Evolutionary conservation across 202 grass and related monocot species (phyloP).

Genomic region (Eragrostis tef): DNA sequence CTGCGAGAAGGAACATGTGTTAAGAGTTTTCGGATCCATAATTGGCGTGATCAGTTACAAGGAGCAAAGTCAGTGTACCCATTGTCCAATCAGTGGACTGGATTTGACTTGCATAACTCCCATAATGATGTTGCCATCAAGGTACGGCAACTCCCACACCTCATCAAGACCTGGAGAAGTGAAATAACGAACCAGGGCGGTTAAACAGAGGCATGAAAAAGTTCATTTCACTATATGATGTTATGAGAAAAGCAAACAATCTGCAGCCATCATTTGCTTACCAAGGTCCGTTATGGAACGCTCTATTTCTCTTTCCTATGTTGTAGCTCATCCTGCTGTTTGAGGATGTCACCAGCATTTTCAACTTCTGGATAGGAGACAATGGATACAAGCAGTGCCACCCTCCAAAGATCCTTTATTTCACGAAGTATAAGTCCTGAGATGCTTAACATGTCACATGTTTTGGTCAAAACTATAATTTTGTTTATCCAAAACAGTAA

Average conservation of each 20-base stretch:
- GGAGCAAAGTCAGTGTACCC: constrained; percentile 52
- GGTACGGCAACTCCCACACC: constrained; percentile 72
- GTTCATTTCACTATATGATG: not conserved
- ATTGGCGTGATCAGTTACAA: not conserved
- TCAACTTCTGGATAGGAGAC: constrained; percentile 50
- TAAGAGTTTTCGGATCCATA: not conserved
- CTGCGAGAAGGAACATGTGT: constrained; percentile 47
- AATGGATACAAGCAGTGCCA: constrained; percentile 64
- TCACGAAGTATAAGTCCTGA: constrained; percentile 83
- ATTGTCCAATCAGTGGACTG: constrained; percentile 72
- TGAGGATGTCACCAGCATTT: constrained; percentile 36
- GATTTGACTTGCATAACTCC: constrained; percentile 73
- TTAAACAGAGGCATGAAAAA: constrained; percentile 7
- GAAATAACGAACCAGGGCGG: not conserved
- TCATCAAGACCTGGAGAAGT: constrained; percentile 64
- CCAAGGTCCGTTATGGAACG: constrained; percentile 66
- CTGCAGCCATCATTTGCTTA: constrained; percentile 36
- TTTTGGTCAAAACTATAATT: constrained; percentile 13
- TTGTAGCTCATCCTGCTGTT: constrained; percentile 50
- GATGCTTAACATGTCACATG: constrained; percentile 23
- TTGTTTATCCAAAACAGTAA: constrained; percentile 1
- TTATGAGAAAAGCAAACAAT: not conserved
- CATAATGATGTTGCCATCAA: constrained; percentile 89
- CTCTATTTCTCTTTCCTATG: constrained; percentile 66
- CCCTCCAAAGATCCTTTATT: constrained; percentile 86